A percentile compares a stretch with the other conserved stretches of the same genome.
Evolutionary conservation across 345 rosid genomes (phyloP).

Genomic region (Salix caprea): DNA sequence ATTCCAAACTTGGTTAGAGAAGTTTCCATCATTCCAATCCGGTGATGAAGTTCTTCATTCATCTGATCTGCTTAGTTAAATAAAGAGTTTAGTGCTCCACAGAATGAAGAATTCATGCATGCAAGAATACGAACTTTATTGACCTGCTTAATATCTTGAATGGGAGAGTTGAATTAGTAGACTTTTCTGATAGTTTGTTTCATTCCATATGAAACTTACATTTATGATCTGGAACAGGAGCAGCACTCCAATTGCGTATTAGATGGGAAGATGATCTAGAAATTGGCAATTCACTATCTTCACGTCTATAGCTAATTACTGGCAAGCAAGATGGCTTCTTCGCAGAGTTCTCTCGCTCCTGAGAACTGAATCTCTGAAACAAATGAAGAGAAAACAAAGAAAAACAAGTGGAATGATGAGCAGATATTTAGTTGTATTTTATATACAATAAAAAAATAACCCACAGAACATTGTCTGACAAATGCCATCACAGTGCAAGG

Average conservation of each 20-base stretch:
- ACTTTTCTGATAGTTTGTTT: not conserved
- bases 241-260: slow-evolving; percentile 56
- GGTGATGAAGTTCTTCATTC: slow-evolving; percentile 66
- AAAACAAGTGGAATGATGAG: not conserved
- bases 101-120: not conserved
- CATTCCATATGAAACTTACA: slow-evolving; percentile 30
- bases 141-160: not conserved
- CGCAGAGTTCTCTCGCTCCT: slow-evolving; percentile 51
- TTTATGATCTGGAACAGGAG: slow-evolving; percentile 43
- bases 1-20: slow-evolving; percentile 70
- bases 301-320: slow-evolving; percentile 41
- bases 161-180: not conserved
- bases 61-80: slow-evolving; percentile 48
- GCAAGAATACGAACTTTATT: not conserved
- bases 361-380: slow-evolving; percentile 66
- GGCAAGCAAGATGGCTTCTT: slow-evolving; percentile 57
- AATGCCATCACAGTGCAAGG: not conserved
- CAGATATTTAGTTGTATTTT: not conserved
- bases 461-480: not conserved
- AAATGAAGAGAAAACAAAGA: not conserved
- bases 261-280: slow-evolving; percentile 51
- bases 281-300: slow-evolving; percentile 53
- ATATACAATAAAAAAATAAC: not conserved
- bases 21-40: slow-evolving; percentile 67
- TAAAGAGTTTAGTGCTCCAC: slow-evolving; percentile 8